These are phyloP conservation scores for Pseudogymnoascus verrucosus DNA, from an alignment of 2,329 filamentous ascomycete species.

Conservation along the genomic window DNA sequence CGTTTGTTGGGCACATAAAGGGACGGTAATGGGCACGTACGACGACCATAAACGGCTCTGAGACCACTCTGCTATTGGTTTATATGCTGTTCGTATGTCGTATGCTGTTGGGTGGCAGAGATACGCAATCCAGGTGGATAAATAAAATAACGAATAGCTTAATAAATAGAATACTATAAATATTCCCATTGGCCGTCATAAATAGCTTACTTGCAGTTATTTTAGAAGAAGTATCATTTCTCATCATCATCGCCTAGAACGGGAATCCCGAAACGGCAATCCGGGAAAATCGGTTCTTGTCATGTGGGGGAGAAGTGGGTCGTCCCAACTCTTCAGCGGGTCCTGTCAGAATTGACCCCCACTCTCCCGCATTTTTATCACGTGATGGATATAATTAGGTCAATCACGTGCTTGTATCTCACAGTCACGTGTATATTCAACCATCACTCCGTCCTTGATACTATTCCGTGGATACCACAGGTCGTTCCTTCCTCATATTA, in stretches of 20 bases:
- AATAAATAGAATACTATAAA: background rate
- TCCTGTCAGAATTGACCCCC: background rate
- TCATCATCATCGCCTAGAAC: background rate
- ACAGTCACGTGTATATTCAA: background rate
- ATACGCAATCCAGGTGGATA: background rate
- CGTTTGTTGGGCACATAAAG: background rate
- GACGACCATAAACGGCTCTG: background rate
- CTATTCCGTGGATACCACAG: background rate
- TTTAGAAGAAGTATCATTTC: background rate
- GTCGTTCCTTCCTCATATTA: background rate
- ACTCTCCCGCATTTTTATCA: background rate
- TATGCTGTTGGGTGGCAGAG: background rate
- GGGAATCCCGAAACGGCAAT: background rate
- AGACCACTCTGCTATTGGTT: background rate
- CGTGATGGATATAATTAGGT: background rate
- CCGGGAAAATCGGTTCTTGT: background rate
- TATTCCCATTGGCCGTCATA: background rate
- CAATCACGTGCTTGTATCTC: background rate
- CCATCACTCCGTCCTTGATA: background rate
- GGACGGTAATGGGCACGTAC: too few species aligned
- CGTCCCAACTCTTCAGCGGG: background rate
- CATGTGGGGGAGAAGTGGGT: background rate
- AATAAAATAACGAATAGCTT: background rate
- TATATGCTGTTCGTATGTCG: background rate
- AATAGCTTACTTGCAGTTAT: background rate